These are phyloP conservation scores for Botryobasidium botryosum DNA, from an alignment of 768 basidiomycete species.

Conservation along the genomic window DNA sequence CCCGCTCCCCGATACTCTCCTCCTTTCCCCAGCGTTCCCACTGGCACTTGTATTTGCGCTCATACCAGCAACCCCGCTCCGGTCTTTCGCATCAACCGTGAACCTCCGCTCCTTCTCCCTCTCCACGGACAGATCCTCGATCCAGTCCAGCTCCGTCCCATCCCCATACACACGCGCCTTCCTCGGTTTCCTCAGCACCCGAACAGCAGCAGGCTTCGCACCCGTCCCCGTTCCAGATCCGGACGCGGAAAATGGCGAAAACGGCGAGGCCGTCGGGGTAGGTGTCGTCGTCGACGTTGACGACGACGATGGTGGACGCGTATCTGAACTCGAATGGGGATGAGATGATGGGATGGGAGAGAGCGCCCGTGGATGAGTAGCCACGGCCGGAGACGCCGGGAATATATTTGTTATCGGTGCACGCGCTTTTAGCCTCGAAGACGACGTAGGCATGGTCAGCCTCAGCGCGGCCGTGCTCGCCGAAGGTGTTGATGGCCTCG, in stretches of 20 bases:
- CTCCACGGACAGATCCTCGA: conserved; percentile 80
- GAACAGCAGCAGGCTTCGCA: conserved; percentile 38
- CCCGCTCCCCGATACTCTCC: too few relatives aligned
- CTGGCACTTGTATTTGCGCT: too few relatives aligned
- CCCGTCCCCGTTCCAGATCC: too few relatives aligned
- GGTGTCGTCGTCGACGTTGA: too few relatives aligned
- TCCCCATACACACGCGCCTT: conserved; percentile 63
- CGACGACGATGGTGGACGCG: background rate
- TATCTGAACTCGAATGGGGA: background rate
- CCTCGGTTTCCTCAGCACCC: conserved; percentile 60
- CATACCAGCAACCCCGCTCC: background rate
- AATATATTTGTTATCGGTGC: conserved; percentile 67
- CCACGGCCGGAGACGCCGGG: conserved; percentile 16
- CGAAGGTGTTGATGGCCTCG: conserved; percentile 64
- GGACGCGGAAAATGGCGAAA: conserved; percentile 20
- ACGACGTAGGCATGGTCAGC: conserved; percentile 73
- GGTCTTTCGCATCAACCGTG: conserved; percentile 27
- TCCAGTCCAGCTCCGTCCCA: conserved; percentile 74
- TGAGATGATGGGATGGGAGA: conserved; percentile 1
- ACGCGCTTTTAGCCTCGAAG: conserved; percentile 51
- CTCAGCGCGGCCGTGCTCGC: conserved; percentile 60
- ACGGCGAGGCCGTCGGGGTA: background rate
- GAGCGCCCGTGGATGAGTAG: conserved; percentile 2
- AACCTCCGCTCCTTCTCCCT: conserved; percentile 63
- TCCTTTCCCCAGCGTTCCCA: too few relatives aligned